A percentile compares a stretch with the other conserved stretches of the same genome.
Evolutionary conservation across 2,329 filamentous ascomycete species (phyloP).

Genomic region (Colletotrichum shisoi): DNA sequence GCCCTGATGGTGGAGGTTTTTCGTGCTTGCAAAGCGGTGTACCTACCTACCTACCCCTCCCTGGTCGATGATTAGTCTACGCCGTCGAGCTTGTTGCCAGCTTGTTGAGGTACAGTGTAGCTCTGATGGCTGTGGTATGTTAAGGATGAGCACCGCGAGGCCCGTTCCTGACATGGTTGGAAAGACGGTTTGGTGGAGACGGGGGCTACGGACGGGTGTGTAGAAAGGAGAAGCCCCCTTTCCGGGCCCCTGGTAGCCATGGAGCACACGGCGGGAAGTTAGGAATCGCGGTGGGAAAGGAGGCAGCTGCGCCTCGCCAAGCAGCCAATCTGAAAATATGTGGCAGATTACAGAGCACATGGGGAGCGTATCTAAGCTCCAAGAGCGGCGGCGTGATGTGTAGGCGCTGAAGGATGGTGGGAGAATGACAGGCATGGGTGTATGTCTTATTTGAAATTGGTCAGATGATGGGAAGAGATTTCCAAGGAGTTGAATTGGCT

Average conservation of each 20-base stretch:
- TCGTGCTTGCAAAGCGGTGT: neutral
- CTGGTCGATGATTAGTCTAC: neutral
- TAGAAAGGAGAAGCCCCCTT: slow-evolving; percentile 29
- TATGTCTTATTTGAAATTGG: slow-evolving; percentile 32
- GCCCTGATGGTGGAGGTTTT: neutral
- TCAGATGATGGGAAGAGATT: slow-evolving; percentile 27
- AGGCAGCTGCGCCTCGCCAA: slow-evolving; percentile 25
- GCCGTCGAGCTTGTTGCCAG: neutral
- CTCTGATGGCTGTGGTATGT: neutral
- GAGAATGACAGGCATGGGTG: slow-evolving; percentile 21
- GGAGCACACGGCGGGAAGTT: slow-evolving; percentile 13
- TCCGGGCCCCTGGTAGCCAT: slow-evolving; percentile 17
- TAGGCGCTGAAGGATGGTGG: neutral
- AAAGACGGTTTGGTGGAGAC: neutral
- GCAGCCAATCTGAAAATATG: slow-evolving; percentile 5
- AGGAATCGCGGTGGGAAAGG: slow-evolving; percentile 1
- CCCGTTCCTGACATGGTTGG: slow-evolving; percentile 16
- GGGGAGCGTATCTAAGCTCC: slow-evolving; percentile 4
- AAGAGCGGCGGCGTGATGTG: slow-evolving; percentile 5
- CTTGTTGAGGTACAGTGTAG: slow-evolving; percentile 7
- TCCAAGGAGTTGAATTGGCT: slow-evolving; percentile 4
- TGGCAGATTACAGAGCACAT: slow-evolving; percentile 4
- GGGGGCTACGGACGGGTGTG: slow-evolving; percentile 3
- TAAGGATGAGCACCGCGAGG: slow-evolving; percentile 10
- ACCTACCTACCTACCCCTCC: no score